phyloP scores from a whole-genome alignment of 1,284 basidiomycete genomes.

The Austroboletus rostrupii region DNA sequence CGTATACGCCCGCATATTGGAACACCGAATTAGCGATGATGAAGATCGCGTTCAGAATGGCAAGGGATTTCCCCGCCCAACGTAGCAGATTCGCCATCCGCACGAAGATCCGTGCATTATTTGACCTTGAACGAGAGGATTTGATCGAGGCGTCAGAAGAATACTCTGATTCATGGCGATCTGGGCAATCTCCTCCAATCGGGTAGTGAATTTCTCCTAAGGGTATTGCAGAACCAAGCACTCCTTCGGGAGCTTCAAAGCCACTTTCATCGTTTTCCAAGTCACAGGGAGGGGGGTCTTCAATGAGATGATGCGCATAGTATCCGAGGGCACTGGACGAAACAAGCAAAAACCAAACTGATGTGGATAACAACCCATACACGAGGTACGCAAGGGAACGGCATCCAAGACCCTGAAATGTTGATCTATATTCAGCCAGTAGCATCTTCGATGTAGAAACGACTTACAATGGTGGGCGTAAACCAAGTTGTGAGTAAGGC shows the following conservation, averaged over 20 bases:
- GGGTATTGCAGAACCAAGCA: background rate
- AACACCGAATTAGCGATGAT: slow-evolving; percentile 20
- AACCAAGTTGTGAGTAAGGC: slow-evolving; percentile 34
- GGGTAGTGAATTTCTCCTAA: background rate
- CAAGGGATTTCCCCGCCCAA: slow-evolving; percentile 23
- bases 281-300: slow-evolving; percentile 1
- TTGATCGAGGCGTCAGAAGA: background rate
- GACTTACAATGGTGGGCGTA: slow-evolving; percentile 35
- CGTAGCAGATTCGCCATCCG: slow-evolving; percentile 15
- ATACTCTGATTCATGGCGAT: background rate
- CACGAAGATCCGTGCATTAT: background rate
- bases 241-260: background rate
- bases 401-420: slow-evolving; percentile 34
- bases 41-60: slow-evolving; percentile 21
- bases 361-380: slow-evolving; percentile 35
- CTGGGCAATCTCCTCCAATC: background rate
- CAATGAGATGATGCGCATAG: slow-evolving; percentile 17
- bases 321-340: slow-evolving; percentile 35
- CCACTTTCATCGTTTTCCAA: background rate
- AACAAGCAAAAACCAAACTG: slow-evolving; percentile 38
- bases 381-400: slow-evolving; percentile 36
- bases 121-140: background rate
- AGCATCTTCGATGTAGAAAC: background rate
- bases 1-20: slow-evolving; percentile 19
- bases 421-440: background rate